These are phyloP conservation scores for Endotrypanum monterogeii DNA, from an alignment of 208 protist genomes.

Conservation along the genomic window DNA sequence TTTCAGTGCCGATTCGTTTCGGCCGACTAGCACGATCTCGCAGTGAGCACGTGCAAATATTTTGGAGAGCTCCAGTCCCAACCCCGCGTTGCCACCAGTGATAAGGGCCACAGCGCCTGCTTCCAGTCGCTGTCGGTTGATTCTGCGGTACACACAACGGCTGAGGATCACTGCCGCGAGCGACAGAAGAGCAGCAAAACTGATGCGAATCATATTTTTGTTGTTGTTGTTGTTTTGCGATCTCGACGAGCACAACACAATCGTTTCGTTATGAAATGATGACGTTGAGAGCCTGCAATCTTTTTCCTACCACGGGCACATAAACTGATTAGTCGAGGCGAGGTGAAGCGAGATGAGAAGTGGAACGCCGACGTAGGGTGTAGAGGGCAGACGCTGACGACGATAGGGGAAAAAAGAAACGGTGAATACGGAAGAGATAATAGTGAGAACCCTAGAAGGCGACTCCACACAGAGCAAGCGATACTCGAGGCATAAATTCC, in stretches of 20 bases:
- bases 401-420: background rate
- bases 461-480: background rate
- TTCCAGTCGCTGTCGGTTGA: conserved; percentile 26
- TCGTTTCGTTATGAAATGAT: background rate
- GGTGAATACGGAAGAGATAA: no score
- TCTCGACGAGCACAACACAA: background rate
- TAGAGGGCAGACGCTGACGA: background rate
- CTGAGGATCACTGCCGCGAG: conserved; percentile 31
- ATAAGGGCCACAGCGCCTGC: conserved; percentile 67
- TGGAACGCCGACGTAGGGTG: background rate
- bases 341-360: background rate
- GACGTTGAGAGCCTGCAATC: no score
- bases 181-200: conserved; percentile 21
- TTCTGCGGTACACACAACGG: conserved; percentile 24
- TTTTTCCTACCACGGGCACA: background rate
- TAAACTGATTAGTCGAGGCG: background rate
- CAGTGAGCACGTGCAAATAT: conserved; percentile 55
- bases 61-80: conserved; percentile 73
- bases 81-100: conserved; percentile 72
- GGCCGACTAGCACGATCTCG: conserved; percentile 75
- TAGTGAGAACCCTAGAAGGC: background rate
- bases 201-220: conserved; percentile 7
- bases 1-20: conserved; percentile 47
- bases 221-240: no score
- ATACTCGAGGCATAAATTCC: background rate